Base-by-base conservation (phyloP, 75 land plant genomes). In the Adiantum capillusveneris region DNA sequence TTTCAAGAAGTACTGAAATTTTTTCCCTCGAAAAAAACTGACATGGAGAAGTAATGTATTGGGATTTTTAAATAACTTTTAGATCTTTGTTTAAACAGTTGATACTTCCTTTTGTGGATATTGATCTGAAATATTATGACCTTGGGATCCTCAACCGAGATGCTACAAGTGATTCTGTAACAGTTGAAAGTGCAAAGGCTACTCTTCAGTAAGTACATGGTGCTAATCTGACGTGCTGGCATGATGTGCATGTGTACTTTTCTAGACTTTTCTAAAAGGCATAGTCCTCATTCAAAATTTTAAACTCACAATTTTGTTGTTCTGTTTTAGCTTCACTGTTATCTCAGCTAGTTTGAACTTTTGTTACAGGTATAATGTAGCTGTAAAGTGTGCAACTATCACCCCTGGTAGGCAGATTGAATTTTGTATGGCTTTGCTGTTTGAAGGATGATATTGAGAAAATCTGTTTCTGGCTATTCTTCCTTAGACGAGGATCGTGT, bases 351-450 rank as follows among this genome's bases (percentile, higher is more conserved):
- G n/a, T n/a, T n/a, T n/a, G n/a, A 18, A 18, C 50, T 18, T 46
- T 46, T 46, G 22, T 21, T 18, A 18, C 43, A 93, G 98, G 73
- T 94, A 94, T 48, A 88, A 94, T 73, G 98, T 89, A 1, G 98
- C 90, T 36, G 79, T 94, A 16, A 94, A 94, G 64, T 94, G 98
- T 84, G 98, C 96, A 62, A 88, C 98, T 26, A 94, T 94, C 31
- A 94, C 98, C 58, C 98, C 98, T 57, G 96, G 98, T 92, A 48
- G 7, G 53, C 17, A 17, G 50, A 6, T n/a, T n/a, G 22, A 46
- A 2, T 2, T 17, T 2, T 46, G 50, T 21, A n/a, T n/a, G n/a
- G n/a, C n/a, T n/a, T n/a, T n/a, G n/a, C n/a, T n/a, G n/a, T n/a
- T n/a, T n/a, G n/a, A n/a, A n/a, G n/a, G n/a, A n/a, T n/a, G n/a